Evolutionary conservation across 2,329 filamentous ascomycete species (phyloP), one percentile per base, ranked within the genome.

Genomic region (Epichloe coenophiala): DNA sequence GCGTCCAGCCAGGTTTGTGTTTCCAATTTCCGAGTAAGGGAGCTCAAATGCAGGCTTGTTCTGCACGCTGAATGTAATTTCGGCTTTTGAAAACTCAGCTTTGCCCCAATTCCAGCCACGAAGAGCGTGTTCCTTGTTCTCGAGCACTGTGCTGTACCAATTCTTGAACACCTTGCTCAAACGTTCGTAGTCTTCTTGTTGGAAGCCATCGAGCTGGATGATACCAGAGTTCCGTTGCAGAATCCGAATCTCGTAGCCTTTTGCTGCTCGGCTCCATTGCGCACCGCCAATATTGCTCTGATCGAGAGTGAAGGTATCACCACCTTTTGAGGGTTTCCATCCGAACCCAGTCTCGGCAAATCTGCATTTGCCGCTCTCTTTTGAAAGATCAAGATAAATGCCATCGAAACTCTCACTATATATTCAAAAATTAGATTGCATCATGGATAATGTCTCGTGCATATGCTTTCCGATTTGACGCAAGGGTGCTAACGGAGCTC

Each of bases 41-140:
- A 98, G 83, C 68, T 97, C 93, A 67, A 98, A 98, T 5, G 91
- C 88, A 3, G 93, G 93, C 60, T 89, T 83, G 68, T 96, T 98
- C 65, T 95, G 89, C 38, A 98, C 93, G 66, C 90, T 97, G 75
- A 98, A 98, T 33, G 87, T 80, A 51, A 98, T 80, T 71, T 98
- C 93, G 50, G 89, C 85, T 70, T 97, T 95, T 54, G 86, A 84
- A 65, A 98, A 95, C 62, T 98, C 93, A 56, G 88, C 88, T 71
- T 97, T 98, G 61, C 93, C 93, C 94, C 93, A 98, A 67, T 98
- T 98, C 93, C 93, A 98, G 51, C 93, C 93, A 59, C 93, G 83
- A 53, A 98, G 74, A 23, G 93, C 89, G 68, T 97, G 93, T 69
- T 98, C 93, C 68, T 88, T 88, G 66, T 81, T 87, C 66, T 97